Evolutionary conservation across 129 eudicot species (phyloP).

Genomic region (Kitagawia praeruptora): DNA sequence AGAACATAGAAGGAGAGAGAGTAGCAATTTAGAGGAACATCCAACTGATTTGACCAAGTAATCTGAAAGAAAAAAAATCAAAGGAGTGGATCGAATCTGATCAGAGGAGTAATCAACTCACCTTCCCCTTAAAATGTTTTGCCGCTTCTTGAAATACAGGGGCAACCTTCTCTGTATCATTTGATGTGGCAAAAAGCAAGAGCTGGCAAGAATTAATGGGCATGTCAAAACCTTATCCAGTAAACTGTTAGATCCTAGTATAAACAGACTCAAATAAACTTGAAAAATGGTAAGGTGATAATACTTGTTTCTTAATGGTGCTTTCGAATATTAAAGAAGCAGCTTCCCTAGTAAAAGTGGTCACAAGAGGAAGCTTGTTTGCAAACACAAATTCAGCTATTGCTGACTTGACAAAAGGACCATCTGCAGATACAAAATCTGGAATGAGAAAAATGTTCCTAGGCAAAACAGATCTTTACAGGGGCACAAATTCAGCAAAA

Average conservation of each 20-base stretch:
- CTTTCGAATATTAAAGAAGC: slow-evolving; percentile 67
- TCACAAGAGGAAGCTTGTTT: slow-evolving; percentile 85
- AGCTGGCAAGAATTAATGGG: slow-evolving; percentile 30
- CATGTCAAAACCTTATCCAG: slow-evolving; percentile 3
- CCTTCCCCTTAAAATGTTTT: slow-evolving; percentile 85
- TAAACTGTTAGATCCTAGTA: neutral
- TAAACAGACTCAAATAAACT: neutral
- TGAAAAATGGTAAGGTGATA: too few relatives aligned
- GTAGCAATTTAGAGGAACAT: neutral
- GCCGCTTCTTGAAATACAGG: slow-evolving; percentile 72
- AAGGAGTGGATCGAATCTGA: neutral
- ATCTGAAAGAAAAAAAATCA: neutral
- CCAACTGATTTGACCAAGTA: neutral
- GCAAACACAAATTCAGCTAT: slow-evolving; percentile 70
- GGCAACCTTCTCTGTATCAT: slow-evolving; percentile 39
- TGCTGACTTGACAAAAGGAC: slow-evolving; percentile 49
- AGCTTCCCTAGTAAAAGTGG: slow-evolving; percentile 66
- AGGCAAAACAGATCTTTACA: neutral
- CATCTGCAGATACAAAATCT: slow-evolving; percentile 40
- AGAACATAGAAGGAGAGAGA: neutral
- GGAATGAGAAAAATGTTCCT: slow-evolving; percentile 2
- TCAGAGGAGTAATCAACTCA: slow-evolving; percentile 11
- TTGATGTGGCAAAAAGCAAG: slow-evolving; percentile 62
- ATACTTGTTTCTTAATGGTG: slow-evolving; percentile 70
- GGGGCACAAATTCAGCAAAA: neutral